Percentiles rank a stretch among this genome's conserved stretches.
These are phyloP conservation scores for Penicillium freii DNA, from an alignment of 2,329 filamentous ascomycete genomes.

Conservation along the genomic window DNA sequence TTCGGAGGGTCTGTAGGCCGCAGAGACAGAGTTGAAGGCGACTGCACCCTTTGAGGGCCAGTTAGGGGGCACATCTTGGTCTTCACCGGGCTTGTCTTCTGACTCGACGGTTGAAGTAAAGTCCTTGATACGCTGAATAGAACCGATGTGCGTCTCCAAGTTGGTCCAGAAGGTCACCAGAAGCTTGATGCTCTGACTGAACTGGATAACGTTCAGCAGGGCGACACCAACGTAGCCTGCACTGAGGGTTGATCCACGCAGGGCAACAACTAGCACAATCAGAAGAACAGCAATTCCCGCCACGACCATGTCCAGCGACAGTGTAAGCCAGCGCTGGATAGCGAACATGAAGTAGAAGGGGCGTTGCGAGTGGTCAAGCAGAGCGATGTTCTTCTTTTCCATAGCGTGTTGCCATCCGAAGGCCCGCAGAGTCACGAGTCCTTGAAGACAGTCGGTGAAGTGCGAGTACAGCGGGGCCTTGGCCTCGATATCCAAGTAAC, in stretches of 20 bases:
- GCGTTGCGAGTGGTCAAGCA: conserved; percentile 55
- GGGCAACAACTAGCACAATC: conserved; percentile 50
- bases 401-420: conserved; percentile 54
- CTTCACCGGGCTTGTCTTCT: conserved; percentile 47
- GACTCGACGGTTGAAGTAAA: conserved; percentile 48
- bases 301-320: conserved; percentile 53
- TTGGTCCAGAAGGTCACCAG: conserved; percentile 56
- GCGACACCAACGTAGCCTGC: conserved; percentile 54
- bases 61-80: conserved; percentile 36
- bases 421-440: conserved; percentile 56
- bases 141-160: conserved; percentile 59
- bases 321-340: conserved; percentile 57
- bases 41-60: conserved; percentile 48
- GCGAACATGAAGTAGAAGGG: conserved; percentile 59
- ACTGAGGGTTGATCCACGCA: conserved; percentile 42
- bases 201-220: conserved; percentile 53
- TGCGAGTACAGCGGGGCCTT: conserved; percentile 60
- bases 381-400: conserved; percentile 45
- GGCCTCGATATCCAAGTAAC: conserved; percentile 61
- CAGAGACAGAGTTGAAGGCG: conserved; percentile 46
- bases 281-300: conserved; percentile 50
- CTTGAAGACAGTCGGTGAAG: conserved; percentile 57
- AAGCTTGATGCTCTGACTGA: conserved; percentile 53
- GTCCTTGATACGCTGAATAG: conserved; percentile 55
- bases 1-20: conserved; percentile 41